These are phyloP conservation scores for Penicillium samsonianum DNA, from an alignment of 495 filamentous ascomycete species.

Conservation along the genomic window DNA sequence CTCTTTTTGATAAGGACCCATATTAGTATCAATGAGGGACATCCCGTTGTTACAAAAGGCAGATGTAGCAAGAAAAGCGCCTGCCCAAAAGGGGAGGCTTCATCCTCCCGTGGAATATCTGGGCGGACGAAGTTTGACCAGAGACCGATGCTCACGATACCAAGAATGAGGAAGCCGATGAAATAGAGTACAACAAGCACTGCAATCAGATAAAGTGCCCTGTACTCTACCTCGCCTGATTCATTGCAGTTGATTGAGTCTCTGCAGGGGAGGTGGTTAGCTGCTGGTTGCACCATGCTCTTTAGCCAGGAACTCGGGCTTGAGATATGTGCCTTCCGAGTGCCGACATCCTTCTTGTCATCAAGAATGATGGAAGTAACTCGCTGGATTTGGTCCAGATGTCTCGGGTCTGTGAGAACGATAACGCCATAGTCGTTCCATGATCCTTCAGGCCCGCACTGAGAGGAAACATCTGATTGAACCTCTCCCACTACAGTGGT, in stretches of 20 bases:
- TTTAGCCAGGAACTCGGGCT: slow-evolving; percentile 12
- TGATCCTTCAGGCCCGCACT: not conserved
- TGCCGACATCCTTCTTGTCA: slow-evolving; percentile 9
- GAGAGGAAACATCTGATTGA: not conserved
- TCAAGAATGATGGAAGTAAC: slow-evolving; percentile 26
- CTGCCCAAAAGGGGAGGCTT: slow-evolving; percentile 61
- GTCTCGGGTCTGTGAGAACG: not conserved
- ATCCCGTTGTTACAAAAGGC: slow-evolving; percentile 89
- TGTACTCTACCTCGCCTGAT: slow-evolving; percentile 73
- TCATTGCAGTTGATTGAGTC: slow-evolving; percentile 59
- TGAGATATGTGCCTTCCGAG: slow-evolving; percentile 14
- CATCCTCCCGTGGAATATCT: slow-evolving; percentile 60
- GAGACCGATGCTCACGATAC: slow-evolving; percentile 66
- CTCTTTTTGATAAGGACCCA: slow-evolving; percentile 51
- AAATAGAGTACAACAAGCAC: slow-evolving; percentile 73
- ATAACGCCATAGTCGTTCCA: slow-evolving; percentile 1
- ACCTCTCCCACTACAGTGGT: slow-evolving; percentile 8
- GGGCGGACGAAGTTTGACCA: slow-evolving; percentile 64
- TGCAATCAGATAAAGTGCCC: slow-evolving; percentile 65
- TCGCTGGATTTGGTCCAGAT: not conserved
- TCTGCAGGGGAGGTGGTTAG: slow-evolving; percentile 31
- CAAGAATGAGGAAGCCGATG: slow-evolving; percentile 67
- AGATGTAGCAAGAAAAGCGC: slow-evolving; percentile 51
- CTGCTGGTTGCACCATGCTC: slow-evolving; percentile 19
- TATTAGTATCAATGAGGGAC: slow-evolving; percentile 78